phyloP scores from a whole-genome alignment of 176 grass and related monocot genomes.

The Aegilops longissima region DNA sequence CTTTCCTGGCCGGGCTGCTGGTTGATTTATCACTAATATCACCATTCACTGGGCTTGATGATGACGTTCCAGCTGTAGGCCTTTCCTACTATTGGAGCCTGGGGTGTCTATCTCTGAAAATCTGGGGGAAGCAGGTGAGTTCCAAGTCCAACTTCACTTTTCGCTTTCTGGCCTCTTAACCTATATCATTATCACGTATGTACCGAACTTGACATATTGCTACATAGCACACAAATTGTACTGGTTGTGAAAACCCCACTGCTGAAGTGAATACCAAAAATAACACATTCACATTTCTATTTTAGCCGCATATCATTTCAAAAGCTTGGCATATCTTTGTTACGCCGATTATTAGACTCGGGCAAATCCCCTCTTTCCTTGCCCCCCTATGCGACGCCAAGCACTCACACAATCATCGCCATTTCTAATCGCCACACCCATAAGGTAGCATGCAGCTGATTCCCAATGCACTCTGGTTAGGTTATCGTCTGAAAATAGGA shows the following conservation, averaged over 20 bases:
- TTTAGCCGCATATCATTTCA: not conserved
- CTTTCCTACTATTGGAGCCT: not conserved
- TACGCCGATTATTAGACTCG: not conserved
- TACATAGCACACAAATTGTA: not conserved
- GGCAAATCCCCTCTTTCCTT: too few species aligned
- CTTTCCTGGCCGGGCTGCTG: slow-evolving; percentile 41
- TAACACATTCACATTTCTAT: not conserved
- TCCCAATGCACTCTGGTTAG: not conserved
- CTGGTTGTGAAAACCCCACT: not conserved
- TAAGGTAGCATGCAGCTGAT: not conserved
- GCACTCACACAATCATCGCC: not conserved
- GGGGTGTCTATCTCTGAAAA: not conserved
- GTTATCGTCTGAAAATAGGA: not conserved
- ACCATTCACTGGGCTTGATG: not conserved
- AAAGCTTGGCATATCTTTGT: not conserved
- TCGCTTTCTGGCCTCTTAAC: not conserved
- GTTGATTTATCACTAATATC: slow-evolving; percentile 1
- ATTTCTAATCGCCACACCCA: too few species aligned
- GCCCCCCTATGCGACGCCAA: not conserved
- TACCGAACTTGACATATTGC: not conserved
- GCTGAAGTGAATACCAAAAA: not conserved
- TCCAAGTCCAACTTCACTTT: not conserved
- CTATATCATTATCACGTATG: not conserved
- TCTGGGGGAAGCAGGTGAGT: not conserved
- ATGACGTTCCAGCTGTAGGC: not conserved